Evolutionary conservation across 169 alveolate species (phyloP).

Genomic region (Theileria equi): DNA sequence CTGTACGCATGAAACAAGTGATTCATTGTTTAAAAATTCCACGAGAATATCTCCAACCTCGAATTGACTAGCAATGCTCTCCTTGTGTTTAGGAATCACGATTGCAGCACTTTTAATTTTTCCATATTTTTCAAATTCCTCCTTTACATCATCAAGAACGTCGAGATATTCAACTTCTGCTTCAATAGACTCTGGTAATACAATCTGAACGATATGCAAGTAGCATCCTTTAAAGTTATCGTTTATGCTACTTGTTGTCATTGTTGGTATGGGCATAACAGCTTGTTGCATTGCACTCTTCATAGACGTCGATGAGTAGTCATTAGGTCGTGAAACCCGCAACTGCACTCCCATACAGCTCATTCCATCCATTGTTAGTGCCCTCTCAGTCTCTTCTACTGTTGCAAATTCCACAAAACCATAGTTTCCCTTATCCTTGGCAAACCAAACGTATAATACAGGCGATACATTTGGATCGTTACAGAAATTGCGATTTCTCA

Average conservation of each 20-base stretch:
- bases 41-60: conserved; percentile 70
- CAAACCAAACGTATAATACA: conserved; percentile 89
- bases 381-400: conserved; percentile 89
- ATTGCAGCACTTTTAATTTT: conserved; percentile 62
- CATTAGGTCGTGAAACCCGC: conserved; percentile 88
- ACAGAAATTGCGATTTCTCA: conserved; percentile 82
- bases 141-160: conserved; percentile 69
- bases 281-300: conserved; percentile 28
- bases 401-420: conserved; percentile 89
- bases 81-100: conserved; percentile 62
- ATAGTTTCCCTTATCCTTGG: conserved; percentile 89
- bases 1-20: conserved; percentile 66
- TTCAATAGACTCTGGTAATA: conserved; percentile 44
- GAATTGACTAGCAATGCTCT: conserved; percentile 55
- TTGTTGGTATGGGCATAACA: conserved; percentile 2
- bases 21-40: conserved; percentile 63
- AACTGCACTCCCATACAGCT: conserved; percentile 84
- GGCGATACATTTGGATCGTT: conserved; percentile 85
- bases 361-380: conserved; percentile 88
- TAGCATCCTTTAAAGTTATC: conserved; percentile 40
- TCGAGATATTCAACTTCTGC: conserved; percentile 62
- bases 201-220: conserved; percentile 33
- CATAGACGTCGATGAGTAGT: conserved; percentile 74
- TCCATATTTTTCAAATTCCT: conserved; percentile 73
- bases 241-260: conserved; percentile 1